Conservation (phyloP, 2,329 filamentous ascomycete genomes). For the Aureobasidium sp. region DNA sequence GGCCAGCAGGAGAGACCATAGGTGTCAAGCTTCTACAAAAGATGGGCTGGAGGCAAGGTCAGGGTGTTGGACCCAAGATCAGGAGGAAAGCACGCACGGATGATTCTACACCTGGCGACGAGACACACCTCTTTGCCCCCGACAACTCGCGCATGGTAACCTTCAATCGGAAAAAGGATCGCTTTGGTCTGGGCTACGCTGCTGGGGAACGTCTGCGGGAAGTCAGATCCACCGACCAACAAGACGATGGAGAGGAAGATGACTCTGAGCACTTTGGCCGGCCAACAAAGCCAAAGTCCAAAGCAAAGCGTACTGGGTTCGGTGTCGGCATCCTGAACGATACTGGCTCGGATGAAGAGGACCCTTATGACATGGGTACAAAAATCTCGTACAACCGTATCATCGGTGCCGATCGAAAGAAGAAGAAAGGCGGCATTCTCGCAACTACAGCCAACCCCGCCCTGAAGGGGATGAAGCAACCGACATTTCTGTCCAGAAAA, state of each 20-base stretch:
- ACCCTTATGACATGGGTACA: conserved; percentile 86
- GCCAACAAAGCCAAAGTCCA: conserved; percentile 31
- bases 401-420: conserved; percentile 76
- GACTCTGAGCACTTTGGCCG: conserved; percentile 28
- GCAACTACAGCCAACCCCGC: conserved; percentile 20
- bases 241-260: conserved; percentile 27
- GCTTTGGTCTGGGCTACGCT: conserved; percentile 62
- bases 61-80: conserved; percentile 85
- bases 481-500: conserved; percentile 70
- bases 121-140: conserved; percentile 72
- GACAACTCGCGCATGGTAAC: conserved; percentile 65
- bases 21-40: conserved; percentile 75
- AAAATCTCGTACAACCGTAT: conserved; percentile 79
- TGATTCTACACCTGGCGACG: conserved; percentile 30
- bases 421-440: conserved; percentile 39
- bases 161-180: conserved; percentile 59
- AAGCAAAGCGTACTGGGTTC: conserved; percentile 63
- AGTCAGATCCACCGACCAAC: conserved; percentile 7
- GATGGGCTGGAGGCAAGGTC: conserved; percentile 95
- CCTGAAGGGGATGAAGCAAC: conserved; percentile 35
- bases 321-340: conserved; percentile 88
- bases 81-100: conserved; percentile 58
- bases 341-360: conserved; percentile 89
- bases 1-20: conserved; percentile 70
- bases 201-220: conserved; percentile 48